Evolutionary conservation across 169 alveolate species (phyloP).

Genomic region (Neospora caninum): DNA sequence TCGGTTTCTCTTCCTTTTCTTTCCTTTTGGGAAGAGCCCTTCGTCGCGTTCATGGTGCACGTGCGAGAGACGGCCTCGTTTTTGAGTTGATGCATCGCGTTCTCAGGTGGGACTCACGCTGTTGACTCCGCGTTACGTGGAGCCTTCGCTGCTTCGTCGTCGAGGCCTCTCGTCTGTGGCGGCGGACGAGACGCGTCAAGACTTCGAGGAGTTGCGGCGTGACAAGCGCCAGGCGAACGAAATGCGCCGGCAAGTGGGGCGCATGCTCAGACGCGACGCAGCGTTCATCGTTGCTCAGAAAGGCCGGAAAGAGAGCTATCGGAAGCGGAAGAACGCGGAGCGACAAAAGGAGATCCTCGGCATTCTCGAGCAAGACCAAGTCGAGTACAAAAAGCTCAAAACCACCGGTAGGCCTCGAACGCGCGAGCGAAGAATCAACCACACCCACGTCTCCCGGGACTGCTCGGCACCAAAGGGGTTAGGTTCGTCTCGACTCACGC

Average conservation of each 20-base stretch:
- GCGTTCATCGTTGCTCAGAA: neutral
- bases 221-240: conserved; percentile 6
- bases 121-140: conserved; percentile 46
- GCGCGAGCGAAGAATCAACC: no score
- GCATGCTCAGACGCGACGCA: conserved; percentile 35
- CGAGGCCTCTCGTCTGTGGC: neutral
- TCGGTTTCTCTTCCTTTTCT: no score
- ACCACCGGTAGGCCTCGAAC: conserved; percentile 58
- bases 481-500: no score
- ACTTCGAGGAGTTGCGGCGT: neutral
- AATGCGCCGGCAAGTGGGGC: conserved; percentile 12
- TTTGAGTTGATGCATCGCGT: neutral
- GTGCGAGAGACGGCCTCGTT: no score
- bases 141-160: conserved; percentile 21
- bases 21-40: no score
- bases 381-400: conserved; percentile 73
- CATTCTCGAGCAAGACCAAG: conserved; percentile 70
- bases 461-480: no score
- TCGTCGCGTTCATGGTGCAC: neutral
- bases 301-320: neutral
- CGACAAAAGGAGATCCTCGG: conserved; percentile 50
- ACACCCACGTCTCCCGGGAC: no score
- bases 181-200: neutral
- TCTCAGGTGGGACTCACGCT: conserved; percentile 36
- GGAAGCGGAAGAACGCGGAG: neutral